A percentile compares a stretch with the other conserved stretches of the same genome.
These are phyloP conservation scores for Pseudocercospora fuligena DNA, from an alignment of 2,329 filamentous ascomycete species.

Conservation along the genomic window DNA sequence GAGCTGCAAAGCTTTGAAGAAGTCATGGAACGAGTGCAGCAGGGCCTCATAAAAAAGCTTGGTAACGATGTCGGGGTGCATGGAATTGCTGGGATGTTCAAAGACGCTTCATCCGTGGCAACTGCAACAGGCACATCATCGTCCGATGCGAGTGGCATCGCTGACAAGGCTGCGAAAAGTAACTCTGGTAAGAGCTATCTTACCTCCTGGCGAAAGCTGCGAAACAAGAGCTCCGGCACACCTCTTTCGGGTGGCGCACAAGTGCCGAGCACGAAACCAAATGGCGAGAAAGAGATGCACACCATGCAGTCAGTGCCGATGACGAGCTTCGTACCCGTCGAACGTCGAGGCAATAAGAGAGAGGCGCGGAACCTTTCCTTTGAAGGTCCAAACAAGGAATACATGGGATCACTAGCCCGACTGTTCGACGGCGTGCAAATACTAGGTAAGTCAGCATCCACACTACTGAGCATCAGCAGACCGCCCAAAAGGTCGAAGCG, in stretches of 20 bases:
- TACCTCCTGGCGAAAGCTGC: slow-evolving; percentile 86
- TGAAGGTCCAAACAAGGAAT: slow-evolving; percentile 81
- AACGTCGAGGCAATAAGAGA: slow-evolving; percentile 44
- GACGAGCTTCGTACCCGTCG: slow-evolving; percentile 72
- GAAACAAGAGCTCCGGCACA: slow-evolving; percentile 82
- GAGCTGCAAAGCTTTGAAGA: slow-evolving; percentile 91
- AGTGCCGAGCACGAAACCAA: slow-evolving; percentile 7
- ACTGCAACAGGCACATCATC: slow-evolving; percentile 18
- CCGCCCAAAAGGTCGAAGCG: slow-evolving; percentile 8
- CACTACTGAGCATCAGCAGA: slow-evolving; percentile 19
- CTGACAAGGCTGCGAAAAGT: slow-evolving; percentile 49
- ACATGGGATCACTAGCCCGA: slow-evolving; percentile 88
- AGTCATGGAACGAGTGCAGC: slow-evolving; percentile 84
- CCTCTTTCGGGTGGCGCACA: slow-evolving; percentile 39
- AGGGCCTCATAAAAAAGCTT: slow-evolving; percentile 76
- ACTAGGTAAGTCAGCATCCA: slow-evolving; percentile 68
- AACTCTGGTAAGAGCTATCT: slow-evolving; percentile 77
- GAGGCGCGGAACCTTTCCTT: slow-evolving; percentile 73
- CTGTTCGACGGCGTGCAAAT: slow-evolving; percentile 93
- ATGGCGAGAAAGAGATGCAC: slow-evolving; percentile 62
- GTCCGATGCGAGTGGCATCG: slow-evolving; percentile 38
- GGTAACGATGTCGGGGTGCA: slow-evolving; percentile 92
- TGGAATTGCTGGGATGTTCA: slow-evolving; percentile 74
- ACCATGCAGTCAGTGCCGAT: slow-evolving; percentile 62
- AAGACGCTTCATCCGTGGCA: slow-evolving; percentile 58